Evolutionary conservation across 164 flowering plant genomes (phyloP).

Genomic region (Sedum album): DNA sequence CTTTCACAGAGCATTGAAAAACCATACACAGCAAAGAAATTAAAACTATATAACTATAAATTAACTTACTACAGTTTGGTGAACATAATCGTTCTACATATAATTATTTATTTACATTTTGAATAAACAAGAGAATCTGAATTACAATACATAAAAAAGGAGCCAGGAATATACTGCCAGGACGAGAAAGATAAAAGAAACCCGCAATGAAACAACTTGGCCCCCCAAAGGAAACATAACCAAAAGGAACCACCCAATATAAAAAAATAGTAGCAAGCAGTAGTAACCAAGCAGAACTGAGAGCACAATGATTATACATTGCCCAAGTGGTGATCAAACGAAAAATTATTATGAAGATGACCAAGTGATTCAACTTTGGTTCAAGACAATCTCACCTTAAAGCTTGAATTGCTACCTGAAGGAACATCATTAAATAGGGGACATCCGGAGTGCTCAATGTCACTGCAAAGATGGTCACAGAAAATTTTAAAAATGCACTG

Average conservation of each 20-base stretch:
- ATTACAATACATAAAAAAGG: background rate
- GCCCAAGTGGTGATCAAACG: background rate
- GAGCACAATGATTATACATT: background rate
- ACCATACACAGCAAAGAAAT: background rate
- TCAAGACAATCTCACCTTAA: conserved; percentile 51
- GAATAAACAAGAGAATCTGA: background rate
- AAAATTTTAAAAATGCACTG: background rate
- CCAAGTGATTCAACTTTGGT: background rate
- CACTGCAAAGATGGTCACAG: conserved; percentile 38
- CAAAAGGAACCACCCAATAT: background rate
- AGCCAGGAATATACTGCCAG: background rate
- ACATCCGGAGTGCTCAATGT: conserved; percentile 71
- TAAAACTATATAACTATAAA: background rate
- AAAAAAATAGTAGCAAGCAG: background rate
- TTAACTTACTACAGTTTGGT: background rate
- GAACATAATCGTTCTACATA: background rate
- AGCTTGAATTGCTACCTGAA: conserved; percentile 84
- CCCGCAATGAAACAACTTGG: background rate
- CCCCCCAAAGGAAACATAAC: background rate
- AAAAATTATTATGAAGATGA: background rate
- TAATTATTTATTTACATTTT: background rate
- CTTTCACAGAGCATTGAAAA: background rate
- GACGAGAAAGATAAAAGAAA: background rate
- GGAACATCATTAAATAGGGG: conserved; percentile 67
- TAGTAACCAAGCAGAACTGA: background rate